Base-by-base conservation (phyloP, 2,329 filamentous ascomycete species). In the Botrytis hyacinthi region DNA sequence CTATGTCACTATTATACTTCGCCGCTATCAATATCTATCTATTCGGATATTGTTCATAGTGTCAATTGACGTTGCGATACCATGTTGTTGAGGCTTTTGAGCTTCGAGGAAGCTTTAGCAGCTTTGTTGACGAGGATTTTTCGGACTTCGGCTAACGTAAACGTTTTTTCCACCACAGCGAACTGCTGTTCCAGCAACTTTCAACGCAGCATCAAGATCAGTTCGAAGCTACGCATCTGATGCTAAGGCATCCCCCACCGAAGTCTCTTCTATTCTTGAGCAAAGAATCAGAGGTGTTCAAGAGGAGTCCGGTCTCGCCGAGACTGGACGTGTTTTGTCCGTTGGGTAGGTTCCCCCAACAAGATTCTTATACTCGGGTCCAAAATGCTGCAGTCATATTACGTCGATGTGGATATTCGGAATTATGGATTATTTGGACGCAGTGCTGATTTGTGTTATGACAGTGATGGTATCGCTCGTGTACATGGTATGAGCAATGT, bases 401-500 rank as follows among this genome's bases (percentile, higher is more conserved):
- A 32, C n/a, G n/a, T 42, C 48, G 48, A 57, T 68, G 35, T 68
- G 66, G 22, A 68, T 57, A 48, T 68, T 40, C 48, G 35, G 22
- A 32, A 42, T 26, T 40, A 22, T 44, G 66, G 66, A 40, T 60
- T 37, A 51, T 42, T 61, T 32, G 16, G 62, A 54, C 70, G 63
- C 40, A 66, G 62, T 73, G 72, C 78, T 80, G 73, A 80, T 74
- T 65, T 59, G 14, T 59, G 74, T 75, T 60, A 78, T 73, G 75
- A 85, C 81, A 98, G 96, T 96, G 96, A 99, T 89, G 96, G 96
- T 97, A 99, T 99, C 84, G 96, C 96, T 85, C 95, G 96, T 95
- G 95, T 99, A 81, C 95, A 99, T 87, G 96, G 96, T 84, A 95
- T 99, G 94, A 93, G 91, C 93, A 99, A 99, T 86, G 96, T 99